Base-by-base conservation (phyloP, 768 basidiomycete genomes). In the Kwoniella botswanensis region DNA sequence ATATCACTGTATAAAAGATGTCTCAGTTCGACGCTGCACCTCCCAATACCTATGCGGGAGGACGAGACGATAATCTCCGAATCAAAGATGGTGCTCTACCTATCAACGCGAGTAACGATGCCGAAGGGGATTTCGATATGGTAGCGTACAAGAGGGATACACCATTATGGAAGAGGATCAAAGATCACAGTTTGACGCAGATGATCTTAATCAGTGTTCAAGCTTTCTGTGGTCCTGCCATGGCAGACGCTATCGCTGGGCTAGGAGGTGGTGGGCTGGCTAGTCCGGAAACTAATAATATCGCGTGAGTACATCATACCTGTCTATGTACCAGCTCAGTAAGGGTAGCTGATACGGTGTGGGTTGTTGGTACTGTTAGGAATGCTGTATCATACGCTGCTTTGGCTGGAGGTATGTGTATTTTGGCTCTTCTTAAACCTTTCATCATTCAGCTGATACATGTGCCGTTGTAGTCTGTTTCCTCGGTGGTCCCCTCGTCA, bases 401-500 rank as follows among this genome's bases (percentile, higher is more conserved):
- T 42, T 26, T 73, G 42, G 72, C 72, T 43, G n/a, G 21, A 15
- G 24, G 72, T 74, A n/a, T 59, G 65, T 67, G 12, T n/a, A 15
- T 43, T 43, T 13, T 41, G 26, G 57, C 42, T 43, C 42, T 42
- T n/a, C 41, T 15, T n/a, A n/a, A 53, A 11, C 50, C 22, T 21
- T 13, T 56, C 22, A 12, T 22, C 35, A 5, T 41, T 43, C 35
- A 58, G 22, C 65, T 66, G 41, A 58, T 43, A 26, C 17, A 43
- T 35, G 41, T 35, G 35, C 35, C 35, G 18, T 46, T 11, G 26
- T 44, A 67, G 65, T 67, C 44, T 67, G 65, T 41, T 58, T 78
- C 9, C 68, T 76, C 62, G 77, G 77, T 57, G 77, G 77, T 60
- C 77, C 77, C 5, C 50, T 78, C 43, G 68, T 78, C 70, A 78